Conservation (phyloP, 305 asterid genomes). For the Rubia balearica region DNA sequence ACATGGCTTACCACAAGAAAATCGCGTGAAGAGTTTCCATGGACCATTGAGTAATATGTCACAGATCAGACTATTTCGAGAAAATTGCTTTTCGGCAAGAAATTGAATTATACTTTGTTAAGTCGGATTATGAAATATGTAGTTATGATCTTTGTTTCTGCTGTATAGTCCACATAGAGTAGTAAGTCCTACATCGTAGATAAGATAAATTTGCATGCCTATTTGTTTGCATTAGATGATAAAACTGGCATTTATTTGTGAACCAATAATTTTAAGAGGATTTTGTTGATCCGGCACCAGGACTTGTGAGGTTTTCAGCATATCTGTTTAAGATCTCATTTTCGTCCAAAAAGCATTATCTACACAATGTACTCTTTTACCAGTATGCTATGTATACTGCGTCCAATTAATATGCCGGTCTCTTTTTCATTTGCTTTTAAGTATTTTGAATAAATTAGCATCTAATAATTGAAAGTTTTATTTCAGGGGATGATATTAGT, state of each 20-base stretch:
- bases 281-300: neutral
- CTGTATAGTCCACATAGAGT: too few species aligned
- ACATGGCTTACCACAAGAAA: neutral
- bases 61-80: too few species aligned
- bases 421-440: neutral
- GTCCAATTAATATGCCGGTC: neutral
- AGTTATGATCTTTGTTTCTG: too few species aligned
- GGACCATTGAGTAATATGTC: too few species aligned
- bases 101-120: too few species aligned
- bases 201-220: too few species aligned
- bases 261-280: neutral
- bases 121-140: too few species aligned
- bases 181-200: too few species aligned
- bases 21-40: neutral
- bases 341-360: neutral
- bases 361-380: neutral
- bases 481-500: slow-evolving; percentile 95
- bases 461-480: slow-evolving; percentile 9
- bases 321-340: neutral
- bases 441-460: slow-evolving; percentile 4
- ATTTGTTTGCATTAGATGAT: neutral
- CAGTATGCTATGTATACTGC: neutral
- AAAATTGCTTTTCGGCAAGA: too few species aligned
- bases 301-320: neutral
- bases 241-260: neutral